Percentiles rank a stretch among this genome's conserved stretches.
These are phyloP conservation scores for Phytomonas francai DNA, from an alignment of 208 protist species.

Conservation along the genomic window DNA sequence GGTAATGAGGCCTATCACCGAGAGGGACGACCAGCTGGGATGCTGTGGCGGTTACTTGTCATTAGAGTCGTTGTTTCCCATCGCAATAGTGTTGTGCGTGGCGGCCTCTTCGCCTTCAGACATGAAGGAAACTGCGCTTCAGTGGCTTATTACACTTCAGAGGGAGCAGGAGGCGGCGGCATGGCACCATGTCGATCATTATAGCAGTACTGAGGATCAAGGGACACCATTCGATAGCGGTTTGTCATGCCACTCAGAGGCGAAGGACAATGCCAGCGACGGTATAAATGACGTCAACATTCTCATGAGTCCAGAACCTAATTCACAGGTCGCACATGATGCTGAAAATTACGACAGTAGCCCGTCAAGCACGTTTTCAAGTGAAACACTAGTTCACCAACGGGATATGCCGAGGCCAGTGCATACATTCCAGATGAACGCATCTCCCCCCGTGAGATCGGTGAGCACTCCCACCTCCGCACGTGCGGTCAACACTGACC, in stretches of 20 bases:
- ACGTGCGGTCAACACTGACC: not conserved
- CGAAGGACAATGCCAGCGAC: not conserved
- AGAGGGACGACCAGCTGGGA: constrained; percentile 19
- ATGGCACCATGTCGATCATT: not conserved
- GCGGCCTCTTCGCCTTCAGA: constrained; percentile 19
- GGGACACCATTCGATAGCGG: not conserved
- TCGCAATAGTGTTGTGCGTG: constrained; percentile 71
- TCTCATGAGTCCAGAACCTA: not conserved
- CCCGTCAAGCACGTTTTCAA: not conserved
- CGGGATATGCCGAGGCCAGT: not conserved
- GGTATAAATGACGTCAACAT: not conserved
- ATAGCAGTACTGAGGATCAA: not conserved
- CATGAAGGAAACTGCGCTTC: constrained; percentile 63
- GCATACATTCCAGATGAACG: not conserved
- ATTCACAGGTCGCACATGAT: not conserved
- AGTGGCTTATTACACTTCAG: constrained; percentile 67
- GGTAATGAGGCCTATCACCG: constrained; percentile 27
- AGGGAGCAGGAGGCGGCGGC: constrained; percentile 50
- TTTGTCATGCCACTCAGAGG: not conserved
- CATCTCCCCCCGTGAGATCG: not conserved
- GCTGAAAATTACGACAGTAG: not conserved
- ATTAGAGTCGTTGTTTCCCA: constrained; percentile 59
- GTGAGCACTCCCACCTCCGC: not conserved
- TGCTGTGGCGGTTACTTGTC: constrained; percentile 68
- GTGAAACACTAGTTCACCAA: not conserved